A percentile compares a stretch with the other conserved stretches of the same genome.
Evolutionary conservation across 2,329 filamentous ascomycete genomes (phyloP).

Genomic region (Aspergillus awamori): DNA sequence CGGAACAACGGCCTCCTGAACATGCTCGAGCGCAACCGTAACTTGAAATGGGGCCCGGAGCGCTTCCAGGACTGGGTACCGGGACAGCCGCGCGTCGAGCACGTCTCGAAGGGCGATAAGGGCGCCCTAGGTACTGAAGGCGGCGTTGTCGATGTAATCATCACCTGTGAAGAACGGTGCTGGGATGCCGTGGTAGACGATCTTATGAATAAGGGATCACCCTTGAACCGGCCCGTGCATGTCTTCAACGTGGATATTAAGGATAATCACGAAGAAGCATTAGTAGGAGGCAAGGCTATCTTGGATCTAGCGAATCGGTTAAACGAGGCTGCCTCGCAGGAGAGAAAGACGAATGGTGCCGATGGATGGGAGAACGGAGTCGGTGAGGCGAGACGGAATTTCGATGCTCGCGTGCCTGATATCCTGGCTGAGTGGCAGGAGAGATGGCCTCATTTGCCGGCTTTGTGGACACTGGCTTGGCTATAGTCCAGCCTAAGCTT

Average conservation of each 20-base stretch:
- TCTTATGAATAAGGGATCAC: constrained; percentile 78
- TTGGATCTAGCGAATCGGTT: constrained; percentile 84
- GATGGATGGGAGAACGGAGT: constrained; percentile 70
- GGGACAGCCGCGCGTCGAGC: constrained; percentile 78
- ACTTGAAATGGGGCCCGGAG: constrained; percentile 93
- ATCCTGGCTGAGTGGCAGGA: constrained; percentile 93
- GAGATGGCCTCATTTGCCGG: constrained; percentile 86
- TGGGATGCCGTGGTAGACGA: constrained; percentile 98
- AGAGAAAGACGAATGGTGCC: constrained; percentile 68
- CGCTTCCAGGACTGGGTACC: constrained; percentile 97
- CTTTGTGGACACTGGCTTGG: constrained; percentile 94
- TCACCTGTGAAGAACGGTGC: constrained; percentile 96
- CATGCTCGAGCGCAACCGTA: constrained; percentile 91
- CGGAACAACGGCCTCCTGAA: constrained; percentile 89
- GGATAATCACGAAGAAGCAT: constrained; percentile 96
- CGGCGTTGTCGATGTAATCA: constrained; percentile 88
- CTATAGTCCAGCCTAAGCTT: constrained; percentile 57
- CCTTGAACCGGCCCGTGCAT: constrained; percentile 89
- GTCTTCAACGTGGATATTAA: constrained; percentile 98
- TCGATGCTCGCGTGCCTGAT: constrained; percentile 91
- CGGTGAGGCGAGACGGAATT: constrained; percentile 69
- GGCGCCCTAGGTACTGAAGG: constrained; percentile 81
- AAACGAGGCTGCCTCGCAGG: constrained; percentile 77
- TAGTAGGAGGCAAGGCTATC: constrained; percentile 87
- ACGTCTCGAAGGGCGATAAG: constrained; percentile 68